Evolutionary conservation across 306 rosid genomes (phyloP), one percentile per base, ranked within the genome.

Genomic region (Castanopsis chinensis): DNA sequence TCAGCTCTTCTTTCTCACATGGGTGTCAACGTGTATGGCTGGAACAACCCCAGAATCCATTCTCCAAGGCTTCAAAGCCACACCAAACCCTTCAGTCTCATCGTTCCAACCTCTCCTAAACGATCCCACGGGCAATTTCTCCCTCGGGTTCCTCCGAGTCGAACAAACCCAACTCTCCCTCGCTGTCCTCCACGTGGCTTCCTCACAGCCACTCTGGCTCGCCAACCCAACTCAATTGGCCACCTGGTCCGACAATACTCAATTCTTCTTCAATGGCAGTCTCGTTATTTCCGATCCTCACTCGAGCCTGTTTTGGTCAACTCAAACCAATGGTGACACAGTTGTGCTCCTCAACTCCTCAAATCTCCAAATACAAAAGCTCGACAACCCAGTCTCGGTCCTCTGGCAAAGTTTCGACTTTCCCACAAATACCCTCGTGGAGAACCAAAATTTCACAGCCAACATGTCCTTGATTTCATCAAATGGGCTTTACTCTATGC

Each of bases 351-450:
- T 87, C 76, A 89, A 91, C 92, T 79, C 83, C 52, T 92, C 99
- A 77, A 89, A 91, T 72, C 52, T 95, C 25, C 89, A 85, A 61
- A 43, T 91, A 3, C 89, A 78, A 72, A 79, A n/a, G 3, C 27
- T 2, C 10, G 55, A n/a, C 1, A 43, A 79, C 17, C 17, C 84
- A 5, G 18, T 73, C 33, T 59, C 84, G 2, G 27, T 85, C 1
- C 17, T 79, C n/a, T 95, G 99, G 98, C 90, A 91, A 73, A 95
- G 98, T 73, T 95, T 95, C 45, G 71, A 90, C 41, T 86, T 82
- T 76, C 97, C 99, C 54, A 74, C 89, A 3, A 84, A 88, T 25
- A 91, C 93, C 83, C 88, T 95, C 67, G 92, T 92, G 45, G 87
- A 90, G 83, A 79, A 79, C 37, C 99, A 95, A 76, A 91, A 90